phyloP scores from a whole-genome alignment of 306 rosid genomes.

The Herpetospermum pedunculosum region DNA sequence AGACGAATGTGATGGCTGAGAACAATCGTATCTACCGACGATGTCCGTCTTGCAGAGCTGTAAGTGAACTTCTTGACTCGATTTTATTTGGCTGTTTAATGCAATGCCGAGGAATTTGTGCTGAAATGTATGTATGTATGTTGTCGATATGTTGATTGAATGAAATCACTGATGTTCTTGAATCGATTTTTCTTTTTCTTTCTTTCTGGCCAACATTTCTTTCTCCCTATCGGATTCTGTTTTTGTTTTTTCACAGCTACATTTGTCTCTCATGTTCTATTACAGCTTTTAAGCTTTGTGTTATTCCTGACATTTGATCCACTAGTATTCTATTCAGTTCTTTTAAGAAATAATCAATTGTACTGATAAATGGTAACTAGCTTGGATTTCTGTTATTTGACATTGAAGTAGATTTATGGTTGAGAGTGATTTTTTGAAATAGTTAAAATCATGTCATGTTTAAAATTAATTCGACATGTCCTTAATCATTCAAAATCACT shows the following conservation, averaged over 20 bases:
- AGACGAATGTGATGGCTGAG: slow-evolving; percentile 59
- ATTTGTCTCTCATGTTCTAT: not conserved
- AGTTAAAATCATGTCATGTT: no score
- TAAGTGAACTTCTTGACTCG: slow-evolving; percentile 19
- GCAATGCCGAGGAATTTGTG: not conserved
- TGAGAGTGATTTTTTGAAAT: no score
- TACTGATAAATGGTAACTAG: not conserved
- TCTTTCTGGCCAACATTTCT: not conserved
- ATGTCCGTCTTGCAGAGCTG: slow-evolving; percentile 89
- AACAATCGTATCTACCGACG: slow-evolving; percentile 71
- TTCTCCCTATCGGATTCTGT: not conserved
- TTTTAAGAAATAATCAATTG: not conserved
- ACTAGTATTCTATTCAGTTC: not conserved
- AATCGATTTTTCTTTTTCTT: not conserved
- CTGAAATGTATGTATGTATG: not conserved
- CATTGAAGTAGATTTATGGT: not conserved
- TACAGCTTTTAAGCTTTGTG: not conserved
- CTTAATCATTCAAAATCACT: no score
- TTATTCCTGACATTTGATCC: not conserved
- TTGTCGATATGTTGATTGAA: not conserved
- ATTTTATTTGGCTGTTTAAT: not conserved
- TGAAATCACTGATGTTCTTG: not conserved
- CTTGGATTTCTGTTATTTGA: not conserved
- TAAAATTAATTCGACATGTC: no score
- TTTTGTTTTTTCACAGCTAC: not conserved